Conservation (phyloP, 2,329 filamentous ascomycete genomes). For the Trichophyton schoenleinii region DNA sequence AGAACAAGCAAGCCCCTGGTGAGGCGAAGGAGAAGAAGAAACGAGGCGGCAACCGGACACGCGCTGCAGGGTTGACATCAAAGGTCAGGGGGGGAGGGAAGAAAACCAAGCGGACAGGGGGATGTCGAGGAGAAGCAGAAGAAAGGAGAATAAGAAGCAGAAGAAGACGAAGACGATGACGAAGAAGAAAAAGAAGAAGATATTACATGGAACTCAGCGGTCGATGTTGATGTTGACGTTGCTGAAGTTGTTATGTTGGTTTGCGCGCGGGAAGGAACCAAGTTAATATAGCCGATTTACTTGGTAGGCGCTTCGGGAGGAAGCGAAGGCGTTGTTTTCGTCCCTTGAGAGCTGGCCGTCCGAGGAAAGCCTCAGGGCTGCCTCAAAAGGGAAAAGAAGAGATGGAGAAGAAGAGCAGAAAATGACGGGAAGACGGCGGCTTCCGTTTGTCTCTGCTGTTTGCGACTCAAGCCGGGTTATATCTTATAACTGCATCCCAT, state of each 20-base stretch:
- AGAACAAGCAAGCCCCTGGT: neutral
- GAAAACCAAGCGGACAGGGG: too few relatives aligned
- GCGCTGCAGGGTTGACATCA: neutral
- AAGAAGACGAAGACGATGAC: neutral
- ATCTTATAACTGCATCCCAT: neutral
- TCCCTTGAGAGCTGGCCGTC: neutral
- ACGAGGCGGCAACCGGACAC: neutral
- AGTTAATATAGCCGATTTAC: neutral
- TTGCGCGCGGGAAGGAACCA: conserved; percentile 1
- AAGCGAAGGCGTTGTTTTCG: neutral
- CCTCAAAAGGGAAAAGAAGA: neutral
- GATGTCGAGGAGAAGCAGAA: too few relatives aligned
- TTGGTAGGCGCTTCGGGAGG: neutral
- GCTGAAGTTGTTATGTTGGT: neutral
- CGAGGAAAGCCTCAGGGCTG: neutral
- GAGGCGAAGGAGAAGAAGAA: neutral
- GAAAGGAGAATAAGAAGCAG: neutral
- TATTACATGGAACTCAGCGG: neutral
- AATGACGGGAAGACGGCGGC: neutral
- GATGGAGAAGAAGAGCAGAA: neutral
- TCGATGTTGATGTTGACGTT: neutral
- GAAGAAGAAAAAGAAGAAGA: neutral
- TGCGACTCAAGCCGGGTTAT: neutral
- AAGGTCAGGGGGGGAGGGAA: too few relatives aligned
- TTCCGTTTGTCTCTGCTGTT: neutral